Percentiles rank a stretch among this genome's conserved stretches.
Conservation (phyloP, 2,329 filamentous ascomycete genomes). For the Lanzia echinophila region DNA sequence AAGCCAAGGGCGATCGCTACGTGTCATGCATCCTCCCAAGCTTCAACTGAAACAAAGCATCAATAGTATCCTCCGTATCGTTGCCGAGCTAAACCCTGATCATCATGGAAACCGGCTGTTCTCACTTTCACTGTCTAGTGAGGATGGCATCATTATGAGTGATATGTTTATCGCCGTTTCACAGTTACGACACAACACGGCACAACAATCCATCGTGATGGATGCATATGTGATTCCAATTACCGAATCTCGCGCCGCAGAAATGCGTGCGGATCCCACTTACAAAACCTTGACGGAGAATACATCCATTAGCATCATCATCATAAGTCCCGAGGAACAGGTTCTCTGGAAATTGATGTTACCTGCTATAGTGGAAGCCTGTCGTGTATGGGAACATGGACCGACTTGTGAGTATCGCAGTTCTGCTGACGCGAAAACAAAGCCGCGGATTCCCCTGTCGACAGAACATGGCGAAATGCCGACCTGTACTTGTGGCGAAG, state of each 20-base stretch:
- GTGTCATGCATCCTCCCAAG: too few species aligned
- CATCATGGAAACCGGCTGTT: too few species aligned
- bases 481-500: not conserved
- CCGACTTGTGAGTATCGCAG: not conserved
- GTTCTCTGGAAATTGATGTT: slow-evolving; percentile 7
- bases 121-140: not conserved
- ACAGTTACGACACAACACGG: slow-evolving; percentile 3
- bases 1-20: too few species aligned
- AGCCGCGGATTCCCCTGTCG: not conserved
- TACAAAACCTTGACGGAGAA: not conserved
- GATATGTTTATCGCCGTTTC: slow-evolving; percentile 4
- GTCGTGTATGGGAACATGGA: slow-evolving; percentile 11
- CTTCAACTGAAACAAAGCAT: not conserved
- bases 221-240: slow-evolving; percentile 10
- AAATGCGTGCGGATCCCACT: not conserved
- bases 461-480: not conserved
- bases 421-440: too few species aligned
- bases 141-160: not conserved
- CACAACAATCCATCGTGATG: slow-evolving; percentile 11
- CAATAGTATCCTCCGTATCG: not conserved
- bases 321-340: not conserved
- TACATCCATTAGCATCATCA: not conserved
- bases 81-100: too few species aligned
- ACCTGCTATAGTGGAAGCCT: slow-evolving; percentile 10
- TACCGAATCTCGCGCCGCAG: not conserved